Percentiles rank a stretch among this genome's conserved stretches.
These are phyloP conservation scores for Candida mesenterica DNA, from an alignment of 1,139 yeast species.

Conservation along the genomic window DNA sequence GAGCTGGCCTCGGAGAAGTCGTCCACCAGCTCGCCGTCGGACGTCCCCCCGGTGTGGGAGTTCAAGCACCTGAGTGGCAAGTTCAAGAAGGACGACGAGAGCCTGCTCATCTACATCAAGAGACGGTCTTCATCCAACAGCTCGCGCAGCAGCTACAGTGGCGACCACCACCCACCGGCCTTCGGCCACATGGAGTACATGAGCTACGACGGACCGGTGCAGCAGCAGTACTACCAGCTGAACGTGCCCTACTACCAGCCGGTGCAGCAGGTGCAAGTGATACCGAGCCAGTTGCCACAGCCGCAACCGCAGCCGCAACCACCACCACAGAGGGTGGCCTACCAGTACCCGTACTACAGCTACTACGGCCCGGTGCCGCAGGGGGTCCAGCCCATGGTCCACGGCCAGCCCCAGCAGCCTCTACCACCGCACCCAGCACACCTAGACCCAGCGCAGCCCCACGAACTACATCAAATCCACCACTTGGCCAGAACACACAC, in stretches of 20 bases:
- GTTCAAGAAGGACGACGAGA: conserved; percentile 75
- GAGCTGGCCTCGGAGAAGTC: conserved; percentile 8
- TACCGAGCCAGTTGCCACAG: conserved; percentile 5
- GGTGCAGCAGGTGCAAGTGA: conserved; percentile 1
- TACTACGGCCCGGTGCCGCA: too few species aligned
- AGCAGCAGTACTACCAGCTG: conserved; percentile 7
- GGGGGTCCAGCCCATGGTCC: too few species aligned
- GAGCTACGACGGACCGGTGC: conserved; percentile 2
- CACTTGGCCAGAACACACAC: too few species aligned
- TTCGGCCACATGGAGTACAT: conserved; percentile 2
- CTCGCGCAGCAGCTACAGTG: conserved; percentile 5
- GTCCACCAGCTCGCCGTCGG: conserved; percentile 12
- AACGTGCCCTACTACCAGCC: conserved; percentile 10
- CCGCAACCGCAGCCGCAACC: conserved; percentile 4
- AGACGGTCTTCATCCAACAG: conserved; percentile 51
- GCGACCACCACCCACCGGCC: conserved; percentile 4
- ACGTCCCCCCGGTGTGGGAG: conserved; percentile 63
- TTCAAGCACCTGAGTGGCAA: conserved; percentile 81
- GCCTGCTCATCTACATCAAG: conserved; percentile 61
- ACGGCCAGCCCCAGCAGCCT: too few species aligned
- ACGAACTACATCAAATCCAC: too few species aligned
- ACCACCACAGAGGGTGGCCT: conserved; percentile 1
- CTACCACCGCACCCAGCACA: too few species aligned
- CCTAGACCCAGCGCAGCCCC: too few species aligned
- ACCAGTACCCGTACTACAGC: too few species aligned